A percentile compares a stretch with the other conserved stretches of the same genome.
phyloP scores from a whole-genome alignment of 495 filamentous ascomycete species.

The Rostrohypoxylon terebratum region DNA sequence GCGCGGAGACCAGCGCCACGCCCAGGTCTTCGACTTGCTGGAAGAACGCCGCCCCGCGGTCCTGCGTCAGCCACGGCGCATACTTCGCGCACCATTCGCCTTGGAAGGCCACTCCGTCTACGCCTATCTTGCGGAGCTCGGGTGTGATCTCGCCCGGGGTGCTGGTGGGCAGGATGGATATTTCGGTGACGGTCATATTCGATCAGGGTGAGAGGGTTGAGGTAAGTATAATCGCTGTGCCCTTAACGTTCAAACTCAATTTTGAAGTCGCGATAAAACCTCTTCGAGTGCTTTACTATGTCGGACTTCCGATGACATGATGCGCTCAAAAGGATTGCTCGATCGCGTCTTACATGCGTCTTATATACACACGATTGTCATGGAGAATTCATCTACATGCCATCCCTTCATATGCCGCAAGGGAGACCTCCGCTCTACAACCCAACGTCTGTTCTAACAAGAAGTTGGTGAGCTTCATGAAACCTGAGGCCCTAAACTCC shows the following conservation, averaged over 20 bases:
- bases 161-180: not conserved
- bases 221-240: not conserved
- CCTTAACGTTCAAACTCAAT: too few relatives aligned
- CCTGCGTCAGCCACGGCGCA: conserved; percentile 14
- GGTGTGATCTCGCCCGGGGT: conserved; percentile 2
- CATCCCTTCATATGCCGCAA: not conserved
- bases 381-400: not conserved
- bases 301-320: not conserved
- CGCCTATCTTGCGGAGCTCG: not conserved
- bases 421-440: not conserved
- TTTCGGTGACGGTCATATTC: conserved; percentile 16
- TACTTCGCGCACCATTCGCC: conserved; percentile 18
- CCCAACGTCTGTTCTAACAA: not conserved
- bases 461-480: not conserved
- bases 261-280: not conserved
- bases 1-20: not conserved
- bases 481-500: not conserved
- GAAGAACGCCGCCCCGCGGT: conserved; percentile 14
- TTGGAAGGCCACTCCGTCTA: not conserved
- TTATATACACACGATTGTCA: not conserved
- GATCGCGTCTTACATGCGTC: not conserved
- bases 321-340: not conserved
- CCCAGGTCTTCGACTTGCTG: conserved; percentile 15
- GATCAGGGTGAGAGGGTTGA: not conserved
- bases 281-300: not conserved